Conservation (phyloP, 805 yeast species). For the Saccharomycopsis fibuligera region DNA sequence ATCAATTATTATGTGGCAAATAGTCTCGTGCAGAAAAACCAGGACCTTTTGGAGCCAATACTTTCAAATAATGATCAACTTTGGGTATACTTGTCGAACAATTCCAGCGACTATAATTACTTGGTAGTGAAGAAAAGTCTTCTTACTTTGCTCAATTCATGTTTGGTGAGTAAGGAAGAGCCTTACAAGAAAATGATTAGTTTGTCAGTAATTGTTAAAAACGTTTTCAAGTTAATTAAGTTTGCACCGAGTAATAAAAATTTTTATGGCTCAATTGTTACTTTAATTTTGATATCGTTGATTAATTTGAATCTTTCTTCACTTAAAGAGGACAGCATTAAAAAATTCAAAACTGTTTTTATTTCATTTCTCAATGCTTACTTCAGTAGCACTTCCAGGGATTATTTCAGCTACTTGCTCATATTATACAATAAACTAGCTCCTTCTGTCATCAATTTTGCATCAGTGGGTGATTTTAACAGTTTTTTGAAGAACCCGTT, state of each 20-base stretch:
- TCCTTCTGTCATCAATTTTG: background rate
- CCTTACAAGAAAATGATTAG: conserved; percentile 1
- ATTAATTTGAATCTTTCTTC: conserved; percentile 7
- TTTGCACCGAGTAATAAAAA: conserved; percentile 1
- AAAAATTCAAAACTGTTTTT: conserved; percentile 12
- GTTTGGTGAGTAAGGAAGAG: background rate
- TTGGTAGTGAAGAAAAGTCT: conserved; percentile 8
- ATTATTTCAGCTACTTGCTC: background rate
- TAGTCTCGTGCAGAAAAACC: background rate
- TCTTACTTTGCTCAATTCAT: conserved; percentile 4
- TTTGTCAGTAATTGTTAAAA: conserved; percentile 9
- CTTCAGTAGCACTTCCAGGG: background rate
- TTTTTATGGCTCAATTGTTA: conserved; percentile 2
- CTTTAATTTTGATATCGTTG: conserved; percentile 1
- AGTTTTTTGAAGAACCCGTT: conserved; percentile 1
- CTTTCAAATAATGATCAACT: conserved; percentile 6
- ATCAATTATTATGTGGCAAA: conserved; percentile 1
- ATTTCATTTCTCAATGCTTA: conserved; percentile 1
- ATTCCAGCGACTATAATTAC: conserved; percentile 8
- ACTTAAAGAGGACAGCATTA: conserved; percentile 6
- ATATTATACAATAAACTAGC: background rate
- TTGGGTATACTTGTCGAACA: conserved; percentile 7
- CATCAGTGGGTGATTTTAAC: conserved; percentile 1
- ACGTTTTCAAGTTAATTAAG: conserved; percentile 14
- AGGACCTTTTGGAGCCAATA: background rate